A percentile compares a stretch with the other conserved stretches of the same genome.
Conservation (phyloP, 768 basidiomycete genomes). For the Leccinum boreale region DNA sequence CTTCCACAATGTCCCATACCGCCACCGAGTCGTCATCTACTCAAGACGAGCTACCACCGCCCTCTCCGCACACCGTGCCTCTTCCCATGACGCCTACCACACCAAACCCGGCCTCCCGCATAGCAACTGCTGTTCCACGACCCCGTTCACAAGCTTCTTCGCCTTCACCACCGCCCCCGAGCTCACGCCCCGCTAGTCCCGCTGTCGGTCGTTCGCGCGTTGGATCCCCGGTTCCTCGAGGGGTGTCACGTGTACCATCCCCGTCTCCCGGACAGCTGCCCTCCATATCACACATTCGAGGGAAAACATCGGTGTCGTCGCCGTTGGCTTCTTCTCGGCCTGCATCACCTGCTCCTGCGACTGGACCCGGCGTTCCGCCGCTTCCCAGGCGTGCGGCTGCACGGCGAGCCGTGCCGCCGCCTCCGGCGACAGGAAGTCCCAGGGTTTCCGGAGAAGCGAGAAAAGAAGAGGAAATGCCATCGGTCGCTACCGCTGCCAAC, state of each 20-base stretch:
- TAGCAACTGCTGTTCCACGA: slow-evolving; percentile 23
- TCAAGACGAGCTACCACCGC: slow-evolving; percentile 9
- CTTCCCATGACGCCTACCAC: slow-evolving; percentile 26
- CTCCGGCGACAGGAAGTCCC: not conserved
- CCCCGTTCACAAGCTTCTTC: slow-evolving; percentile 33
- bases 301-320: slow-evolving; percentile 19
- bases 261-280: slow-evolving; percentile 10
- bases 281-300: slow-evolving; percentile 10
- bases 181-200: slow-evolving; percentile 29
- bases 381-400: slow-evolving; percentile 65
- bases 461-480: slow-evolving; percentile 4
- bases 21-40: not conserved
- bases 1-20: not conserved
- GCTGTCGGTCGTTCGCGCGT: slow-evolving; percentile 21
- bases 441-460: not conserved
- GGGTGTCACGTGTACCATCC: slow-evolving; percentile 5
- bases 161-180: slow-evolving; percentile 29
- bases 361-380: slow-evolving; percentile 42
- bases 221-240: slow-evolving; percentile 22
- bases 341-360: slow-evolving; percentile 32
- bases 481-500: not conserved
- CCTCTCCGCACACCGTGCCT: slow-evolving; percentile 20
- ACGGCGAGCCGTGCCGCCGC: slow-evolving; percentile 36
- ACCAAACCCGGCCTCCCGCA: slow-evolving; percentile 24
- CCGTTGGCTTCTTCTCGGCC: slow-evolving; percentile 35